Evolutionary conservation across 352 stramenopile species (phyloP), one percentile per base, ranked within the genome.

Genomic region (Phytophthora fragariae): DNA sequence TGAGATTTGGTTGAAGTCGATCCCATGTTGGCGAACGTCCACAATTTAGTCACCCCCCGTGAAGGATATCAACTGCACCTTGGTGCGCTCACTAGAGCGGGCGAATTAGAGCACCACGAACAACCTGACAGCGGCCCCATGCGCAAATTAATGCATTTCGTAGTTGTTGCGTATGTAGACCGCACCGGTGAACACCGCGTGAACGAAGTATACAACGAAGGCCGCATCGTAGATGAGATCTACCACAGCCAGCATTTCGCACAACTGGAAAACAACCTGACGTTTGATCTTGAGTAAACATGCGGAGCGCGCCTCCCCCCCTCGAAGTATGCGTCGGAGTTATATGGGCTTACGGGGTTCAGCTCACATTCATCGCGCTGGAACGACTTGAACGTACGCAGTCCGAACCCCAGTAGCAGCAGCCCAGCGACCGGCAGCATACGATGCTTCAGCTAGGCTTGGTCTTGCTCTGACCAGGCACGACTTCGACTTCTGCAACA

Each of bases 1-100:
- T 71, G 24, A 72, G 14, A 81, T 70, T 19, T 69, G 65, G 0
- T 58, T 66, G 5, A 75, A 46, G 54, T 85, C 68, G 27, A 82
- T n/a, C 6, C 24, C 52, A 47, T 85, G 83, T 15, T 88, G 79
- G 24, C 85, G 82, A 14, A 91, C 69, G 47, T 83, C 73, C 54
- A 76, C 82, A 1, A 78, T 91, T 63, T 92, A 81, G 41, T 92
- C 85, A 24, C 76, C 81, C 46, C 92, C 85, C 2, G 83, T 77
- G 65, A 94, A 94, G 8, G 84, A 84, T 1, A 85, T 84, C 2
- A 94, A 65, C 62, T 90, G 77, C 87, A 94, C 92, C 73, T 94
- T 94, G 53, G 93, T 81, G 65, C 92, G 87, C 44, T 94, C 87
- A 1, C 87, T 85, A 55, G 88, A 92, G 19, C 87, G 24, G 84